A percentile compares a stretch with the other conserved stretches of the same genome.
Conservation (phyloP, 148 eudicot genomes). For the Arbutus unedo region DNA sequence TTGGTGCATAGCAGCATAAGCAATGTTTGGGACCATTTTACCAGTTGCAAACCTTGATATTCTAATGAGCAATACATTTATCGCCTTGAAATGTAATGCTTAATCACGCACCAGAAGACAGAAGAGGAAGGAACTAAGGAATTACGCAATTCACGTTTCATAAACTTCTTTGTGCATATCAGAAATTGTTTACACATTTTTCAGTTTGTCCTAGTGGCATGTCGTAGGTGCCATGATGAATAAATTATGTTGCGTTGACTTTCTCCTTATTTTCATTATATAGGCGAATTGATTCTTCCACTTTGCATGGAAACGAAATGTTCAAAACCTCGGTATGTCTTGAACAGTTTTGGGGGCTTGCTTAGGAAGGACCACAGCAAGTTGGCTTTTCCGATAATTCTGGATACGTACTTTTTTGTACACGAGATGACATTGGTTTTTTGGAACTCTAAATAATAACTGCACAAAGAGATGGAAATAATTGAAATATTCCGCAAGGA, state of each 20-base stretch:
- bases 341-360: not conserved
- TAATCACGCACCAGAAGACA: not conserved
- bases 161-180: not conserved
- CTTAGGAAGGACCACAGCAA: not conserved
- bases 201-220: not conserved
- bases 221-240: not conserved
- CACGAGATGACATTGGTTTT: not conserved
- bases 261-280: not conserved
- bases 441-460: not conserved
- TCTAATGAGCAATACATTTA: not conserved
- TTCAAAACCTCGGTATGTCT: not conserved
- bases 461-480: not conserved
- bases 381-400: not conserved
- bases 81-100: not conserved
- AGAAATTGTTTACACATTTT: not conserved
- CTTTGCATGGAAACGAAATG: not conserved
- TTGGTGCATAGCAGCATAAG: not conserved
- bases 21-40: slow-evolving; percentile 5
- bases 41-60: not conserved
- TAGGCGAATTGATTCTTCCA: not conserved
- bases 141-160: not conserved
- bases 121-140: not conserved
- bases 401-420: not conserved
- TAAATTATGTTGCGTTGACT: not conserved
- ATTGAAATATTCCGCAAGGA: not conserved